Conservation (phyloP, 306 rosid genomes). For the Vachellia pachyceras region DNA sequence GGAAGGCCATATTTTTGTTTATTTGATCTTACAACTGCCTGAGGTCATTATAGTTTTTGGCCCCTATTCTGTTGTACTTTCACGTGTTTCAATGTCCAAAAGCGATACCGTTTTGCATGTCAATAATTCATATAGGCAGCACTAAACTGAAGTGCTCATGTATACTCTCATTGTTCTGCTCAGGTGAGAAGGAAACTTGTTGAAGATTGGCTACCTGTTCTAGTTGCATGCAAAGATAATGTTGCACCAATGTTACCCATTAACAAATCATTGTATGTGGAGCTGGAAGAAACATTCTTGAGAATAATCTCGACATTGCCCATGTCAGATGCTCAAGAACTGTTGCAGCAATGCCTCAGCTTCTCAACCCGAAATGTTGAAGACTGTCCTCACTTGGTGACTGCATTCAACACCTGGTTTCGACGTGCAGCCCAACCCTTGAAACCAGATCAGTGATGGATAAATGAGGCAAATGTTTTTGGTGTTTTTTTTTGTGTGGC, state of each 20-base stretch:
- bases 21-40: conserved; percentile 4
- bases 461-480: conserved; percentile 18
- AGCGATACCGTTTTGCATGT: not conserved
- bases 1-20: not conserved
- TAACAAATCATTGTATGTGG: conserved; percentile 65
- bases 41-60: not conserved
- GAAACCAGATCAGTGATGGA: conserved; percentile 43
- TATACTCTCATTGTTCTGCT: conserved; percentile 5
- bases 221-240: conserved; percentile 81
- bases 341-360: conserved; percentile 85
- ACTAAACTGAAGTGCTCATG: not conserved
- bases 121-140: not conserved
- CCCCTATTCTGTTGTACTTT: not conserved
- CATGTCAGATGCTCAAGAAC: conserved; percentile 85
- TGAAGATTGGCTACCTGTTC: conserved; percentile 89
- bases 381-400: conserved; percentile 86
- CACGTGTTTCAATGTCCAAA: not conserved
- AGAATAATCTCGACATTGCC: conserved; percentile 89
- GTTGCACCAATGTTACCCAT: conserved; percentile 67
- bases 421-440: conserved; percentile 72
- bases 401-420: conserved; percentile 94
- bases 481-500: not conserved
- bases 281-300: conserved; percentile 85
- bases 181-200: conserved; percentile 94
- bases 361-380: conserved; percentile 82